Evolutionary conservation across 257 asterid genomes (phyloP).

Genomic region (Plantago ovata): DNA sequence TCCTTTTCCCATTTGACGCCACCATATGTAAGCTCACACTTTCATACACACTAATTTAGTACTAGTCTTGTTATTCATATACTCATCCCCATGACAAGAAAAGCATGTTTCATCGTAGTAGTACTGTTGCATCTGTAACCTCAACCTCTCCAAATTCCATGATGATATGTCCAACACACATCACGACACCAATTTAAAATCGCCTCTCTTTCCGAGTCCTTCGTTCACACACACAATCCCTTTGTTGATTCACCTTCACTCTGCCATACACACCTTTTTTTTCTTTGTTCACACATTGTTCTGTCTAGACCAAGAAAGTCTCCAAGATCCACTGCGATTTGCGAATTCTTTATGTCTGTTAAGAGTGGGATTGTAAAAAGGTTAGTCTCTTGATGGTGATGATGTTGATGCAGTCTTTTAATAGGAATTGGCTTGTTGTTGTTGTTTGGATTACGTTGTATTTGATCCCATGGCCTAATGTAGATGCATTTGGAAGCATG

Average conservation of each 20-base stretch:
- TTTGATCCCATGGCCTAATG: slow-evolving; percentile 18
- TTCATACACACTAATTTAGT: too few relatives aligned
- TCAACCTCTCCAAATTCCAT: slow-evolving; percentile 27
- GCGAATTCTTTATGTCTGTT: slow-evolving; percentile 1
- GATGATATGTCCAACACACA: slow-evolving; percentile 29
- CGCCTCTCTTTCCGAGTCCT: slow-evolving; percentile 13
- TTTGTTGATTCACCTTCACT: slow-evolving; percentile 13
- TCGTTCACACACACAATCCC: slow-evolving; percentile 12
- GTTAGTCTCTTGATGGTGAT: slow-evolving; percentile 18
- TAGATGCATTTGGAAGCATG: slow-evolving; percentile 27
- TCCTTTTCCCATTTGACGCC: too few relatives aligned
- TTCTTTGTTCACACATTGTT: neutral
- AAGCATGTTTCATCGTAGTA: slow-evolving; percentile 24
- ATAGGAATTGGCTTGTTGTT: slow-evolving; percentile 16
- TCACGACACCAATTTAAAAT: slow-evolving; percentile 17
- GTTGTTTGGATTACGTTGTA: slow-evolving; percentile 27
- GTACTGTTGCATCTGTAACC: slow-evolving; percentile 30
- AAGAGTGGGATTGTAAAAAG: neutral
- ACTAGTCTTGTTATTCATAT: too few relatives aligned
- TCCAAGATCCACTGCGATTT: neutral
- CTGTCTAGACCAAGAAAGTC: slow-evolving; percentile 5
- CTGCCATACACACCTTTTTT: neutral
- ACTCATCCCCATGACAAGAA: slow-evolving; percentile 17
- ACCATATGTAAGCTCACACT: too few relatives aligned
- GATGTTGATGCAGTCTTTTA: slow-evolving; percentile 24